phyloP scores from a whole-genome alignment of 768 basidiomycete genomes.

The Amanita polypyramis region DNA sequence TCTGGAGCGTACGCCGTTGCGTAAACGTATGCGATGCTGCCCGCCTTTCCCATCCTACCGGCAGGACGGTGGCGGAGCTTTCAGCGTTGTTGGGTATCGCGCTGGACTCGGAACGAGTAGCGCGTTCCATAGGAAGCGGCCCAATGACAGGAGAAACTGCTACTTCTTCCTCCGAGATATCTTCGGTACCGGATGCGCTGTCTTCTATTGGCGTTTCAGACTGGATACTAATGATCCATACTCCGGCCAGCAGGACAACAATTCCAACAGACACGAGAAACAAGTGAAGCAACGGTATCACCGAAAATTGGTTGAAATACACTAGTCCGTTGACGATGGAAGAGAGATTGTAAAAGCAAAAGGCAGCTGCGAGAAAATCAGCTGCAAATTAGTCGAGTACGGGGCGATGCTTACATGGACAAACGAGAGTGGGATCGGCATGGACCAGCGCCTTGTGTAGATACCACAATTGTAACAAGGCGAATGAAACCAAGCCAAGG shows the following conservation, averaged over 20 bases:
- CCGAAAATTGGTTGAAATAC: conserved; percentile 79
- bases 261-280: conserved; percentile 70
- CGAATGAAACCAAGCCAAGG: conserved; percentile 59
- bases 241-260: conserved; percentile 67
- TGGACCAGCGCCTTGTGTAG: conserved; percentile 70
- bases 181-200: conserved; percentile 21
- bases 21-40: conserved; percentile 18
- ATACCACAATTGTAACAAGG: conserved; percentile 77
- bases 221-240: conserved; percentile 82
- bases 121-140: conserved; percentile 20
- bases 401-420: conserved; percentile 51
- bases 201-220: conserved; percentile 45
- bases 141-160: conserved; percentile 2
- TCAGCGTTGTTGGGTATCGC: background rate
- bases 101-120: conserved; percentile 14
- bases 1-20: background rate
- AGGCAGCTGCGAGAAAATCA: conserved; percentile 48
- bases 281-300: conserved; percentile 62
- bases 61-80: background rate
- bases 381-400: background rate
- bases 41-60: background rate
- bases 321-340: conserved; percentile 86
- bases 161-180: conserved; percentile 9
- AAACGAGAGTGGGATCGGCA: conserved; percentile 78
- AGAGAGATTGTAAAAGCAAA: conserved; percentile 91